A percentile compares a stretch with the other conserved stretches of the same genome.
phyloP scores from a whole-genome alignment of 192 early-diverging fungal species.

The Coemansia sp. region DNA sequence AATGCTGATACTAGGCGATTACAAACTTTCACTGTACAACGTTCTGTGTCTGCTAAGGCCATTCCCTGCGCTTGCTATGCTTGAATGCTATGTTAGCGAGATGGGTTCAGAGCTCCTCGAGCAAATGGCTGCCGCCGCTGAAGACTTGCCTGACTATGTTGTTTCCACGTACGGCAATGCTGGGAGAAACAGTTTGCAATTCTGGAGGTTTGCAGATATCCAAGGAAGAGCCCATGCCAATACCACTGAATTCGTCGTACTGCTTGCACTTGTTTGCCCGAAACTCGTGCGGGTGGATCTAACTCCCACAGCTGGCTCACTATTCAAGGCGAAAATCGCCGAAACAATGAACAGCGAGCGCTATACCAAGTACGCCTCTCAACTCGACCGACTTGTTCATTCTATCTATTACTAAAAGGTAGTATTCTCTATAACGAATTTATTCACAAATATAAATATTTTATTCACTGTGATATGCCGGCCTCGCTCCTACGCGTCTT shows the following conservation, averaged over 20 bases:
- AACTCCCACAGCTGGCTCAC: no score
- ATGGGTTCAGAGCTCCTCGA: neutral
- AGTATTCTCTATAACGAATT: neutral
- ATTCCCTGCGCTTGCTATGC: neutral
- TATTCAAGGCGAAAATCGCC: neutral
- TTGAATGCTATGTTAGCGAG: neutral
- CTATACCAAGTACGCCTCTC: neutral
- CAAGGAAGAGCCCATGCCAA: neutral
- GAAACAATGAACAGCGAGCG: neutral
- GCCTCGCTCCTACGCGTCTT: slow-evolving; percentile 12
- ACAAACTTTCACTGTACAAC: neutral
- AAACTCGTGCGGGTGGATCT: neutral
- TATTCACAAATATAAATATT: neutral
- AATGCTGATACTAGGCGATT: neutral
- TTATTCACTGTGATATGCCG: neutral
- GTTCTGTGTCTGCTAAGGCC: neutral
- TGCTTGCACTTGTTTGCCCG: neutral
- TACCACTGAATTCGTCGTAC: neutral
- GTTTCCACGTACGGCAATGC: neutral
- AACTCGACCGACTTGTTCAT: neutral
- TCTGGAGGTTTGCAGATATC: neutral
- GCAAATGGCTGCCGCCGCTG: neutral
- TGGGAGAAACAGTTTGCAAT: no score
- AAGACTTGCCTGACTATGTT: neutral
- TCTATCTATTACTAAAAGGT: neutral